Percentiles rank a stretch among this genome's conserved stretches.
Conservation (phyloP, 768 basidiomycete genomes). For the Auricularia heimuer region DNA sequence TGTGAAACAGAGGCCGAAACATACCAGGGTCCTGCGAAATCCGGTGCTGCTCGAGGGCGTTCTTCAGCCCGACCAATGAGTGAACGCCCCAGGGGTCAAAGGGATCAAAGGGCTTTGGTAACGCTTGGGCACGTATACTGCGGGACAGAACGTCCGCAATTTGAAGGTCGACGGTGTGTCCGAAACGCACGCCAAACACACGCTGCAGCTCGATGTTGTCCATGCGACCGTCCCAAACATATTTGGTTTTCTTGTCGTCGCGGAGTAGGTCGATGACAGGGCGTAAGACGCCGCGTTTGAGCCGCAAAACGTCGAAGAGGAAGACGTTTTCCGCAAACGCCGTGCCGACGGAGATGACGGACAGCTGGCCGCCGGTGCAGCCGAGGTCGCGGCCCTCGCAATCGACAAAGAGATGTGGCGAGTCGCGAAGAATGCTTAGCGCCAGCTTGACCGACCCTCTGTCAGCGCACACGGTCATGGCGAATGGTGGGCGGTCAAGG, state of each 20-base stretch:
- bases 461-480: background rate
- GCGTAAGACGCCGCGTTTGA: slow-evolving; percentile 13
- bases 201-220: slow-evolving; percentile 28
- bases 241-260: slow-evolving; percentile 22
- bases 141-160: slow-evolving; percentile 30
- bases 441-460: slow-evolving; percentile 2
- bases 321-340: slow-evolving; percentile 23
- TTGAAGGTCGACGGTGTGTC: slow-evolving; percentile 31
- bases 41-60: background rate
- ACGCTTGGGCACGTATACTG: background rate
- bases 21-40: background rate
- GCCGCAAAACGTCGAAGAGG: slow-evolving; percentile 27
- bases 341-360: slow-evolving; percentile 28
- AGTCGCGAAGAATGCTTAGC: slow-evolving; percentile 4
- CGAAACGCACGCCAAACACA: slow-evolving; percentile 20
- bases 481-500: background rate
- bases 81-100: background rate
- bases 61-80: background rate
- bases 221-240: slow-evolving; percentile 35
- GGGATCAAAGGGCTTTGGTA: background rate
- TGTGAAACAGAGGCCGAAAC: background rate
- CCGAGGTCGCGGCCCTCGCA: slow-evolving; percentile 32
- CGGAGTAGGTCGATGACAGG: slow-evolving; percentile 22
- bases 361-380: slow-evolving; percentile 20
- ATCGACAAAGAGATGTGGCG: slow-evolving; percentile 23